Base-by-base conservation (phyloP, 305 asterid species). In the Fraxinus paxiana region DNA sequence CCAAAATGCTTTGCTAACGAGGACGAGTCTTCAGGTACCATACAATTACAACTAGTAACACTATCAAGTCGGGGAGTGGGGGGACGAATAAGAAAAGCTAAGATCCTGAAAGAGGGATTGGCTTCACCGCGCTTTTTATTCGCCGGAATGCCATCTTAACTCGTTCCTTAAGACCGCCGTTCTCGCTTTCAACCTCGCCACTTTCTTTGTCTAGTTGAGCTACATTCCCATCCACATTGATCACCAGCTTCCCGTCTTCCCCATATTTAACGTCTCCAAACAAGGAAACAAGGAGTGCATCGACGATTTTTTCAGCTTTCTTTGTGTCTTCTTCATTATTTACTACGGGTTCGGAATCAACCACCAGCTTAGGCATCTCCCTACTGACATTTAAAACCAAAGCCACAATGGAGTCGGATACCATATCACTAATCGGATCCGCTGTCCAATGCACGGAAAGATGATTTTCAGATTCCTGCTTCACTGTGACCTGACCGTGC, bases 401-500 rank as follows among this genome's bases (percentile, higher is more conserved):
- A 70, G 99, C 96, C 80, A 96, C 97, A 0, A 96, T 83, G 2
- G 99, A 96, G 86, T 96, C 98, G 0, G 99, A 91, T 30, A 96
- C 98, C 98, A 96, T 94, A 83, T 96, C 99, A 80, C 94, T 92
- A 74, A 96, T 89, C 0, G 99, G 99, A 79, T 96, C 99, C 0
- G 98, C 99, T 20, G 89, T 22, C 99, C 99, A 96, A 76, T 94
- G 98, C 82, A 96, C 82, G 0, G 99, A 96, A n/a, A 96, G 79
- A 65, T 96, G 99, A 70, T 92, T 89, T 85, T 92, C 98, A 0
- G 99, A 90, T 79, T 96, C 98, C 76, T 87, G 98, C 81, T 94
- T 96, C 84, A 96, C 87, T 0, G 92, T 93, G 65, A 94, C 99
- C 81, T 87, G 82, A 7, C 88, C 97, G 18, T 96, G 99, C 82